These are phyloP conservation scores for Cylindrotheca fusiformis DNA, from an alignment of 108 stramenopile genomes.

Conservation along the genomic window DNA sequence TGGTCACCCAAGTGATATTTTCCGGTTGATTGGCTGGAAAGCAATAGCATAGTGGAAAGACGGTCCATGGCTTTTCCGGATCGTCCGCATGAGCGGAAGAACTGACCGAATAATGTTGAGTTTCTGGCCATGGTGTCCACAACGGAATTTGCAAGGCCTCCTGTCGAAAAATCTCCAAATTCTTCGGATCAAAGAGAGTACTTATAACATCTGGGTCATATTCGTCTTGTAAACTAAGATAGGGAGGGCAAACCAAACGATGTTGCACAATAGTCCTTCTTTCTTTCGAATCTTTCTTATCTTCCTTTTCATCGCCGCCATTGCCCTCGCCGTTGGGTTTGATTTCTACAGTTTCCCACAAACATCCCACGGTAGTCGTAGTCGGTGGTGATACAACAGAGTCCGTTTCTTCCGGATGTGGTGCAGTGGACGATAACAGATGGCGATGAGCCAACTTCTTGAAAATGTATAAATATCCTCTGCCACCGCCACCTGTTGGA, in stretches of 20 bases:
- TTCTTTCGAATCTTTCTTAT: slow-evolving; percentile 11
- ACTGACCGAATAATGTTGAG: slow-evolving; percentile 58
- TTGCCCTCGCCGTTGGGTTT: background rate
- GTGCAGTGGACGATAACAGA: slow-evolving; percentile 5
- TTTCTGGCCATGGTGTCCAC: slow-evolving; percentile 95
- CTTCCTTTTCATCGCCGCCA: slow-evolving; percentile 15
- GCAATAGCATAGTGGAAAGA: slow-evolving; percentile 92
- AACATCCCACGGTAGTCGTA: slow-evolving; percentile 37
- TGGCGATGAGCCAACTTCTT: slow-evolving; percentile 22
- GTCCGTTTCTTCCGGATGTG: slow-evolving; percentile 11
- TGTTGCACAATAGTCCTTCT: slow-evolving; percentile 10
- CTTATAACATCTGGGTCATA: slow-evolving; percentile 28
- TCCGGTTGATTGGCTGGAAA: slow-evolving; percentile 84
- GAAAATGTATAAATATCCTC: slow-evolving; percentile 17
- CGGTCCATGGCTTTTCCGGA: slow-evolving; percentile 60
- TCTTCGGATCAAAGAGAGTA: slow-evolving; percentile 37
- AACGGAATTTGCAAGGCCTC: slow-evolving; percentile 64
- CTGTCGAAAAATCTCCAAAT: slow-evolving; percentile 40
- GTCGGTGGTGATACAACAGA: background rate
- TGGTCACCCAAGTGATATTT: slow-evolving; percentile 65
- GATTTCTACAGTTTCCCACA: slow-evolving; percentile 52
- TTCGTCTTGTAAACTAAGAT: slow-evolving; percentile 36
- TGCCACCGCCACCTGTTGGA: background rate
- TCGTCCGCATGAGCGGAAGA: background rate
- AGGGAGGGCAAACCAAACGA: slow-evolving; percentile 69